Evolutionary conservation across 257 asterid genomes (phyloP).

Genomic region (Solanum tarijense): DNA sequence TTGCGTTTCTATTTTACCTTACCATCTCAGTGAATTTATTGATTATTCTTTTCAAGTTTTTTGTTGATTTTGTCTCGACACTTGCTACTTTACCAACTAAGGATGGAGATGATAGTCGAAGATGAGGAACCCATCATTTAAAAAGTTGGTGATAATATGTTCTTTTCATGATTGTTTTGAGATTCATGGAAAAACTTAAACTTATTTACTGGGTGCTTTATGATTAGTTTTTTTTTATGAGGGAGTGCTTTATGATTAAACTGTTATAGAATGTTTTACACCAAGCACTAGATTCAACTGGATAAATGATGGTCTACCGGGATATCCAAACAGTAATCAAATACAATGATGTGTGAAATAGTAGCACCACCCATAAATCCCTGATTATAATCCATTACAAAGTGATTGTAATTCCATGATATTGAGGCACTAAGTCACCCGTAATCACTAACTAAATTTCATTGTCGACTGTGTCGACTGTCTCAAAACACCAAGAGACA

Average conservation of each 20-base stretch:
- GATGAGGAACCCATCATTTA: neutral
- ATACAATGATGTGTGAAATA: neutral
- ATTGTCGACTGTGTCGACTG: neutral
- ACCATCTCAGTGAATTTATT: neutral
- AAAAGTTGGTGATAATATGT: neutral
- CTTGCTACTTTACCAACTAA: neutral
- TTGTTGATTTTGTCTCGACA: neutral
- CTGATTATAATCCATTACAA: neutral
- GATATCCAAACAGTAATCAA: neutral
- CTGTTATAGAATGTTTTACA: neutral
- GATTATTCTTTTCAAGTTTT: neutral
- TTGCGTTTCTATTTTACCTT: neutral
- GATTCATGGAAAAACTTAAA: neutral
- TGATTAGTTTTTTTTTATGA: neutral
- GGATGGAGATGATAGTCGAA: neutral
- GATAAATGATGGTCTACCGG: neutral
- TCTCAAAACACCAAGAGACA: neutral
- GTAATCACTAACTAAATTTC: neutral
- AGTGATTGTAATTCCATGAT: neutral
- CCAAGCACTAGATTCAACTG: neutral
- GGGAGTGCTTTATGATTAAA: neutral
- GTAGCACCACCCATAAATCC: neutral
- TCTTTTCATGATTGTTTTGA: neutral
- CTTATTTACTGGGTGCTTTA: neutral
- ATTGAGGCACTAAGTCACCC: neutral